phyloP scores from a whole-genome alignment of 2,329 filamentous ascomycete genomes.

The Fusarium buxicola region DNA sequence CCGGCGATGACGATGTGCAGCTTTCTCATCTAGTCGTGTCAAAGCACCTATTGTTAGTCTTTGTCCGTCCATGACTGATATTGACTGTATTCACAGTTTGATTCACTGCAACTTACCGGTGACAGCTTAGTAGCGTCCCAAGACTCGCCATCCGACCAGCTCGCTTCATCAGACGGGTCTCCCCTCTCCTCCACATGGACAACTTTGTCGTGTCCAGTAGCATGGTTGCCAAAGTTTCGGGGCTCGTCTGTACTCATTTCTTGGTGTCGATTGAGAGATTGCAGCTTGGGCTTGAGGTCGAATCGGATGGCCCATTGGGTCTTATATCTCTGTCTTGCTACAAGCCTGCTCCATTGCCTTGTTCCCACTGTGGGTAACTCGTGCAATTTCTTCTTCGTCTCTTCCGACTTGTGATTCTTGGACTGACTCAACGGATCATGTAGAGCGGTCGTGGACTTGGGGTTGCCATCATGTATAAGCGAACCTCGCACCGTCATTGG shows the following conservation, averaged over 20 bases:
- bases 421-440: constrained; percentile 14
- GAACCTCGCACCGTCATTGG: constrained; percentile 19
- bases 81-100: no score
- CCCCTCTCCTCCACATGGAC: constrained; percentile 21
- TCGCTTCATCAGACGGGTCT: constrained; percentile 35
- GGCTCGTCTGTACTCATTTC: constrained; percentile 27
- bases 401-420: constrained; percentile 18
- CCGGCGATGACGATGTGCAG: constrained; percentile 51
- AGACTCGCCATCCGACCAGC: constrained; percentile 33
- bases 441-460: constrained; percentile 14
- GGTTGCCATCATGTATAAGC: constrained; percentile 19
- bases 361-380: constrained; percentile 28
- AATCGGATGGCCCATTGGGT: neutral
- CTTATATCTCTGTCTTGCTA: constrained; percentile 10
- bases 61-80: neutral
- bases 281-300: neutral
- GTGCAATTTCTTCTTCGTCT: neutral
- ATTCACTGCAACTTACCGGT: constrained; percentile 30
- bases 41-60: constrained; percentile 10
- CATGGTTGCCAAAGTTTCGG: constrained; percentile 16
- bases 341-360: constrained; percentile 11
- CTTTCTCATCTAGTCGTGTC: constrained; percentile 41
- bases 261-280: neutral
- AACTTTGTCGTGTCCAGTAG: constrained; percentile 3
- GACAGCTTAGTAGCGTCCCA: constrained; percentile 50